Conservation (phyloP, 1,284 basidiomycete species). For the Pseudozyma thailandica region DNA sequence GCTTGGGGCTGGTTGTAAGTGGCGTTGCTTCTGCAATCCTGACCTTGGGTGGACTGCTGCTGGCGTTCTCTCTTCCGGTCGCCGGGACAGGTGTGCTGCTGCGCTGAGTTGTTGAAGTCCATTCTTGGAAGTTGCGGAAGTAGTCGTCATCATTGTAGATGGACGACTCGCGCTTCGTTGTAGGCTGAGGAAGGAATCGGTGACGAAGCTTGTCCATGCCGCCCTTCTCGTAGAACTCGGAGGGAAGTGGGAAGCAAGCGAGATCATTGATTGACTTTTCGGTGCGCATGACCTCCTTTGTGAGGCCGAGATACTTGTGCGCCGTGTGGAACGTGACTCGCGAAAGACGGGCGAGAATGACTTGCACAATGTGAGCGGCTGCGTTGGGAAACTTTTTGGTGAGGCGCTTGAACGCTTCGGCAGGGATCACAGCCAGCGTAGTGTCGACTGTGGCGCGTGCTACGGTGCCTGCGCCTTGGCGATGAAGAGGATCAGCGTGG, state of each 20-base stretch:
- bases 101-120: slow-evolving; percentile 31
- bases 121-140: slow-evolving; percentile 49
- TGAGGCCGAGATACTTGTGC: slow-evolving; percentile 94
- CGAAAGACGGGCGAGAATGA: slow-evolving; percentile 93
- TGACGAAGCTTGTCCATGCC: slow-evolving; percentile 89
- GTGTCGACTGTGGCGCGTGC: slow-evolving; percentile 92
- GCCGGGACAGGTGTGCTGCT: slow-evolving; percentile 40
- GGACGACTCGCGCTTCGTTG: slow-evolving; percentile 33
- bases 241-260: slow-evolving; percentile 91
- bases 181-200: slow-evolving; percentile 72
- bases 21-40: slow-evolving; percentile 19
- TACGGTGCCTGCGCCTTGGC: slow-evolving; percentile 70
- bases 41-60: slow-evolving; percentile 23
- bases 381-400: slow-evolving; percentile 97
- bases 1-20: slow-evolving; percentile 21
- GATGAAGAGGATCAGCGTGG: slow-evolving; percentile 14
- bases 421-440: slow-evolving; percentile 97
- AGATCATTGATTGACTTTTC: slow-evolving; percentile 97
- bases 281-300: slow-evolving; percentile 91
- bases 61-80: background rate
- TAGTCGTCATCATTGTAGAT: slow-evolving; percentile 46
- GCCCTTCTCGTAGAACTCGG: slow-evolving; percentile 91
- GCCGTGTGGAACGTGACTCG: slow-evolving; percentile 95
- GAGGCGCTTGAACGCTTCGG: slow-evolving; percentile 88
- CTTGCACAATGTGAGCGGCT: slow-evolving; percentile 96